These are phyloP conservation scores for Conidiobolus incongruus DNA, from an alignment of 371 early-diverging fungal genomes.

Conservation along the genomic window DNA sequence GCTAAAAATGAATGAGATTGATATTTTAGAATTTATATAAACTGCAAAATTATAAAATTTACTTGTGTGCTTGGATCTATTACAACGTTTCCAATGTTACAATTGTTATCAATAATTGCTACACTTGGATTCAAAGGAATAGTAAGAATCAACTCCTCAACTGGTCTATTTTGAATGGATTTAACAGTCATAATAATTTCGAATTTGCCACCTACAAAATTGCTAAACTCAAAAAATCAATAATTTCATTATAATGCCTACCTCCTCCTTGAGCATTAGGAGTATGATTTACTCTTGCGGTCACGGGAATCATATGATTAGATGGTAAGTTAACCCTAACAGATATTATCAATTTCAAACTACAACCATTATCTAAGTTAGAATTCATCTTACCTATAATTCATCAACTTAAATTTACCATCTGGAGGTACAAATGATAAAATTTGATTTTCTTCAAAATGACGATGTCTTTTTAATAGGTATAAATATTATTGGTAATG, in stretches of 20 bases:
- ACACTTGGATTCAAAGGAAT: conserved; percentile 35
- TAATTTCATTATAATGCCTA: not conserved
- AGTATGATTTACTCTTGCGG: conserved; percentile 32
- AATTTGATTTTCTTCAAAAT: conserved; percentile 55
- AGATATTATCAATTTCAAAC: not conserved
- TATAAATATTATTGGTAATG: not conserved
- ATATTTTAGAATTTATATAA: not conserved
- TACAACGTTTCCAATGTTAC: conserved; percentile 39
- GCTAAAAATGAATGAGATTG: too few species aligned
- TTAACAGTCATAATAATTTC: conserved; percentile 39
- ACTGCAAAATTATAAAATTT: conserved; percentile 2
- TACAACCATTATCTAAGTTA: not conserved
- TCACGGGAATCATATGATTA: conserved; percentile 30
- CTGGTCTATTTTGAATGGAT: conserved; percentile 32
- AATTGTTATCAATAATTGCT: conserved; percentile 25
- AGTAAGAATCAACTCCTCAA: conserved; percentile 35
- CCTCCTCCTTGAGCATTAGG: conserved; percentile 22
- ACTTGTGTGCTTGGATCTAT: conserved; percentile 53
- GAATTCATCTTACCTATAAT: conserved; percentile 26
- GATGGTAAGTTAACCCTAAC: conserved; percentile 31
- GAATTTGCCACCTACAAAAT: too few species aligned
- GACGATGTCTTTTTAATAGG: conserved; percentile 16
- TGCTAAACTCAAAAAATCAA: not conserved
- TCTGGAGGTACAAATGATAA: conserved; percentile 88
- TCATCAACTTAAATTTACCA: conserved; percentile 70